These are phyloP conservation scores for Wakefieldia striispora DNA, from an alignment of 768 basidiomycete genomes.

Conservation along the genomic window DNA sequence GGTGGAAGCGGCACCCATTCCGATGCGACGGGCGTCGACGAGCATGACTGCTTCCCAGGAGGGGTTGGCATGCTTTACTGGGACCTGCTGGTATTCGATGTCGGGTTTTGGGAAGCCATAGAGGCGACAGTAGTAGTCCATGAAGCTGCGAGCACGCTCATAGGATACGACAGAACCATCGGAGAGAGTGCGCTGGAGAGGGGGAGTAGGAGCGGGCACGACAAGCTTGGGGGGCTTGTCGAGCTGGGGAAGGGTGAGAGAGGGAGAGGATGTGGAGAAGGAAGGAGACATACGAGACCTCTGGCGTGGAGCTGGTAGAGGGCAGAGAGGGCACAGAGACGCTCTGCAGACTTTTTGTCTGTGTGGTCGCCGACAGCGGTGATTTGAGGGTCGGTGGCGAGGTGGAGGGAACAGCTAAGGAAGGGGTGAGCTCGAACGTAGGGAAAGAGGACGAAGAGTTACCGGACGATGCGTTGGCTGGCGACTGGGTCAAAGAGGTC, in stretches of 20 bases:
- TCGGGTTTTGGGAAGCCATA: slow-evolving; percentile 76
- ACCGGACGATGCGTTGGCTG: slow-evolving; percentile 22
- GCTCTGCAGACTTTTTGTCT: slow-evolving; percentile 63
- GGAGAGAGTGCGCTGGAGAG: slow-evolving; percentile 42
- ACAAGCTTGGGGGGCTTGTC: slow-evolving; percentile 29
- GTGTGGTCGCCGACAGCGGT: slow-evolving; percentile 61
- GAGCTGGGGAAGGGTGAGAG: slow-evolving; percentile 19
- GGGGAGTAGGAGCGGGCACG: slow-evolving; percentile 1
- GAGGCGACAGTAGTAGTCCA: slow-evolving; percentile 90
- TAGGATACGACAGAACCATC: slow-evolving; percentile 64
- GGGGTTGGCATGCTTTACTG: slow-evolving; percentile 17
- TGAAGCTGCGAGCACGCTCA: slow-evolving; percentile 81
- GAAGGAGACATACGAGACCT: slow-evolving; percentile 55
- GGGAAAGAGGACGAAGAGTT: background rate
- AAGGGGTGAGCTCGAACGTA: slow-evolving; percentile 5
- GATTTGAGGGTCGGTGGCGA: slow-evolving; percentile 36
- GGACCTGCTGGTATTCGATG: slow-evolving; percentile 48
- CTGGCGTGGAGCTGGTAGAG: slow-evolving; percentile 64
- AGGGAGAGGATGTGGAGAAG: background rate
- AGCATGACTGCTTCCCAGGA: slow-evolving; percentile 74
- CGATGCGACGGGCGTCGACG: slow-evolving; percentile 78
- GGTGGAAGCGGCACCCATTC: slow-evolving; percentile 62
- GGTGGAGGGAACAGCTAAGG: slow-evolving; percentile 22
- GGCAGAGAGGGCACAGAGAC: slow-evolving; percentile 73
- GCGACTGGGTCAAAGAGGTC: slow-evolving; percentile 14